Base-by-base conservation (phyloP, 805 yeast species). In the Yarrowia sp. region DNA sequence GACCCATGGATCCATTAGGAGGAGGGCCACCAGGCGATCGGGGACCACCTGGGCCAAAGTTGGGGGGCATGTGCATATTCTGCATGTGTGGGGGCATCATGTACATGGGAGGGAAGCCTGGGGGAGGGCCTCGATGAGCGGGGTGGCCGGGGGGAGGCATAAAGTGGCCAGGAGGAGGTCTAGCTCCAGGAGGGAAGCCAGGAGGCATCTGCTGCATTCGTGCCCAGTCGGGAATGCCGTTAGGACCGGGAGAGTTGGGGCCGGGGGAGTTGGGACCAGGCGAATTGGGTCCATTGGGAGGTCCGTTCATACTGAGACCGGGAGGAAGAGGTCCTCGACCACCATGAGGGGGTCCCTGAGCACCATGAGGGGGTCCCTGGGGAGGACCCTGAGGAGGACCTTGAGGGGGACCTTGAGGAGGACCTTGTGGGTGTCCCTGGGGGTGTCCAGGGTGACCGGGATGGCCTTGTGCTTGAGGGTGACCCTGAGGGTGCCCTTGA, bases 41-140 rank as follows among this genome's bases (percentile, higher is more conserved):
- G 14, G 65, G 65, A 14, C 67, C 67, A 7, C 56, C 67, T 8
- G 67, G 67, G 14, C 67, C 56, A 63, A 63, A 63, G 56, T 49
- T 49, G 55, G 67, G 67, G 14, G 67, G 67, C 56, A 63, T 63
- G 38, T 41, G 49, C 52, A 43, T 36, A 38, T 48, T 48, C 56
- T 48, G 56, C 56, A 48, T 48, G 55, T 49, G 56, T 22, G 67
- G 67, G 26, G 67, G 67, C 67, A 63, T 63, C 67, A 63, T 63
- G 16, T 48, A 48, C 67, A 63, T 63, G 12, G 67, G 67, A 41
- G 67, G 67, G 56, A 11, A 63, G 40, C 67, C 67, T 2, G 67
- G 67, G 14, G 56, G 55, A 36, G 56, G 56, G n/a, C 67, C 67
- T 15, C 56, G 16, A 48, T 38, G 67, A 40, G 56, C 67, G 26